phyloP scores from a whole-genome alignment of 2,329 filamentous ascomycete genomes.

The Trichoderma asperellum region DNA sequence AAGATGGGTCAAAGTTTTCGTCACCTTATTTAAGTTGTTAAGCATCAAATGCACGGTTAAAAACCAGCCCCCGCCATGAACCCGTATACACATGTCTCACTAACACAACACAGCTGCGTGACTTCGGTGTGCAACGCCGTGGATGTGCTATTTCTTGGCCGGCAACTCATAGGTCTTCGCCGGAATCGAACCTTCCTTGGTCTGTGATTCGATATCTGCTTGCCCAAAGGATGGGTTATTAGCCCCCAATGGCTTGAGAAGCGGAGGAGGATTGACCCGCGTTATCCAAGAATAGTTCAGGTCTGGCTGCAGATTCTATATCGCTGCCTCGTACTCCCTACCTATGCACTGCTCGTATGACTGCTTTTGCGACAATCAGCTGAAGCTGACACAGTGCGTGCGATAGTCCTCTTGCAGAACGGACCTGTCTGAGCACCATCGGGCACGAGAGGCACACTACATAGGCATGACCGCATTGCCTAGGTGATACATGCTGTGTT shows the following conservation, averaged over 20 bases:
- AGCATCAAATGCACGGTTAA: constrained; percentile 24
- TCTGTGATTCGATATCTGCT: constrained; percentile 1
- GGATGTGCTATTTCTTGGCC: background rate
- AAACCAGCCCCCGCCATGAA: constrained; percentile 1
- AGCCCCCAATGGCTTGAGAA: constrained; percentile 1
- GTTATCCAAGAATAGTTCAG: constrained; percentile 3
- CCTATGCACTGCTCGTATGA: constrained; percentile 14
- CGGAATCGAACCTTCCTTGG: background rate
- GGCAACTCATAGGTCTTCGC: background rate
- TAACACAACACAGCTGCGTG: background rate
- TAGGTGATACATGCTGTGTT: constrained; percentile 7
- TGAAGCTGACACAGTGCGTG: constrained; percentile 26
- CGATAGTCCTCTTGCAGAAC: constrained; percentile 1
- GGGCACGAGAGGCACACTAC: background rate
- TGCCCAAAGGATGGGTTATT: background rate
- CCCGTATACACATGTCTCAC: background rate
- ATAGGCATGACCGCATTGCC: constrained; percentile 11
- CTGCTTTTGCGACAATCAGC: background rate
- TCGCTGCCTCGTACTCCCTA: background rate
- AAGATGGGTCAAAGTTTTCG: constrained; percentile 13
- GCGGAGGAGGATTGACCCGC: constrained; percentile 8
- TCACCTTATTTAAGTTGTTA: constrained; percentile 19
- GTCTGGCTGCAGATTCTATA: constrained; percentile 15
- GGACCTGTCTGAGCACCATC: background rate
- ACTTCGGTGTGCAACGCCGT: constrained; percentile 16